These are phyloP conservation scores for Fusarium coffeatum DNA, from an alignment of 2,329 filamentous ascomycete species.

Conservation along the genomic window DNA sequence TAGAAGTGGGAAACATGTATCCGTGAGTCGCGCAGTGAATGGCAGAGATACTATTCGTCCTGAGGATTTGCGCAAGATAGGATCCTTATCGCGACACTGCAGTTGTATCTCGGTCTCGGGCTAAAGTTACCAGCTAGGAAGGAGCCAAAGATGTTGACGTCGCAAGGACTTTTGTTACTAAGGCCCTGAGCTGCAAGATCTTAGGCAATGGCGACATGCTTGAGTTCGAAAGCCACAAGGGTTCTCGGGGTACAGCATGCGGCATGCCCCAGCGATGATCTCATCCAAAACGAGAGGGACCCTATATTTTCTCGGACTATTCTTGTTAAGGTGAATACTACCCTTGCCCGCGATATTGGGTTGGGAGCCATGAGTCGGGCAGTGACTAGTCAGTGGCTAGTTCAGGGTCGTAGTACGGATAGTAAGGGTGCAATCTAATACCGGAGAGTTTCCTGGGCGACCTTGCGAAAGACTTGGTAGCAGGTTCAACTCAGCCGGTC, in stretches of 20 bases:
- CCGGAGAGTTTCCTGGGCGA: neutral
- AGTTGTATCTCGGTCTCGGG: neutral
- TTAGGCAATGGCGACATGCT: conserved; percentile 4
- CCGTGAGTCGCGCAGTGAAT: neutral
- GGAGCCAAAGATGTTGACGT: conserved; percentile 22
- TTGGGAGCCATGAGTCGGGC: neutral
- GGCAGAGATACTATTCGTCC: neutral
- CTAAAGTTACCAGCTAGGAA: conserved; percentile 35
- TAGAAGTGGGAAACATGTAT: neutral
- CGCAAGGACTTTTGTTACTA: conserved; percentile 36
- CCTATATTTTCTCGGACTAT: neutral
- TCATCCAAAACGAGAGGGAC: conserved; percentile 15
- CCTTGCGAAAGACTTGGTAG: neutral
- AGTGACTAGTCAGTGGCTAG: conserved; percentile 1
- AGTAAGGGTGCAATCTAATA: neutral
- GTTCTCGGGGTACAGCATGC: conserved; percentile 17
- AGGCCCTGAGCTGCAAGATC: neutral
- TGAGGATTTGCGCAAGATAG: conserved; percentile 14
- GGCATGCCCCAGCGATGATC: conserved; percentile 13
- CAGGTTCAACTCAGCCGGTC: neutral
- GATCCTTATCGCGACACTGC: conserved; percentile 27
- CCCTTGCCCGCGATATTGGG: neutral
- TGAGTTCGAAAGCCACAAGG: conserved; percentile 9
- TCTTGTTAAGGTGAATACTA: neutral
- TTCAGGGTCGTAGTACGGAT: neutral